These are phyloP conservation scores for Malus sylvestris DNA, from an alignment of 306 rosid species.

Conservation along the genomic window DNA sequence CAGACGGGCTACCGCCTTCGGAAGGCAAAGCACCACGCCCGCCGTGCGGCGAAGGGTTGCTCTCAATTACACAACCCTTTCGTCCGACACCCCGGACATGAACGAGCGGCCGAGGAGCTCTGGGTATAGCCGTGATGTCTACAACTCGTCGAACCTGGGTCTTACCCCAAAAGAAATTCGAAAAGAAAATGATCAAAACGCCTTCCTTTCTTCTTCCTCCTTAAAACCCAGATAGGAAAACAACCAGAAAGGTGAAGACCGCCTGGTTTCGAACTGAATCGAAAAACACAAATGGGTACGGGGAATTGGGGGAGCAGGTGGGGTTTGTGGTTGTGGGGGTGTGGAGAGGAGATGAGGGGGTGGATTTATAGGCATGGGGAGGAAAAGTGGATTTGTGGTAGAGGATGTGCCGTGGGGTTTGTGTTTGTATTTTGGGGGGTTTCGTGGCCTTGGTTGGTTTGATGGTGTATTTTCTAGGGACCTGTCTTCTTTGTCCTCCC, in stretches of 20 bases:
- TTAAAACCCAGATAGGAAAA: not conserved
- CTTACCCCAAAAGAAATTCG: slow-evolving; percentile 36
- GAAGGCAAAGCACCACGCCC: slow-evolving; percentile 99
- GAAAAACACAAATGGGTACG: slow-evolving; percentile 7
- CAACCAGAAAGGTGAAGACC: not conserved
- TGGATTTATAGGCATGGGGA: slow-evolving; percentile 18
- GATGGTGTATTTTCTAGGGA: not conserved
- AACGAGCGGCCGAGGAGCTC: slow-evolving; percentile 46
- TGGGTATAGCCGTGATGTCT: slow-evolving; percentile 96
- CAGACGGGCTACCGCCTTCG: slow-evolving; percentile 98
- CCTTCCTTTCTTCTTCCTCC: not conserved
- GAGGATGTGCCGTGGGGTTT: slow-evolving; percentile 16
- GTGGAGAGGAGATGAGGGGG: not conserved
- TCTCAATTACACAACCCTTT: slow-evolving; percentile 53
- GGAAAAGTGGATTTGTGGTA: slow-evolving; percentile 17
- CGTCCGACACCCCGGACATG: slow-evolving; percentile 86
- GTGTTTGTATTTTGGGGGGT: not conserved
- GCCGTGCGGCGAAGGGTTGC: slow-evolving; percentile 99
- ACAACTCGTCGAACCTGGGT: slow-evolving; percentile 70
- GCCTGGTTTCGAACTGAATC: not conserved
- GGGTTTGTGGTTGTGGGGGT: not conserved
- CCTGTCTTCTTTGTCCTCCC: too few species aligned
- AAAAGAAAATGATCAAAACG: not conserved
- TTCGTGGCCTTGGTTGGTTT: slow-evolving; percentile 18
- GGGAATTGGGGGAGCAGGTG: not conserved